These are phyloP conservation scores for Apiotrichum domesticum DNA, from an alignment of 1,284 basidiomycete species.

Conservation along the genomic window DNA sequence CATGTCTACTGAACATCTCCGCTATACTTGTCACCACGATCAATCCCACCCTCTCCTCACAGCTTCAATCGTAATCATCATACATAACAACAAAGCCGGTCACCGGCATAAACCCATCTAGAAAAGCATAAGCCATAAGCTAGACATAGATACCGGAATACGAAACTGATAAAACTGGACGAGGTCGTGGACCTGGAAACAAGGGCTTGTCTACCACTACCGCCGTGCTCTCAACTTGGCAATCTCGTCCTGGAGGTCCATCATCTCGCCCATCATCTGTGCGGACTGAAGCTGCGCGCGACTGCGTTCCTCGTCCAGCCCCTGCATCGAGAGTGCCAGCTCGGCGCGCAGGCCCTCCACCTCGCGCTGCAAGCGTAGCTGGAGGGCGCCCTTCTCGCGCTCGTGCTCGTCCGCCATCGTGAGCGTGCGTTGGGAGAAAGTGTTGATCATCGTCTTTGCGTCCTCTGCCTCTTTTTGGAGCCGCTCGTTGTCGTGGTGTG, in stretches of 20 bases:
- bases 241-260: constrained; percentile 45
- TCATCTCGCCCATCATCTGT: constrained; percentile 47
- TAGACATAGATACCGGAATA: too few relatives aligned
- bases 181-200: too few relatives aligned
- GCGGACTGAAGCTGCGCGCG: constrained; percentile 42
- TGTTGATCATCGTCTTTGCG: neutral
- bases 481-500: constrained; percentile 3
- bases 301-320: constrained; percentile 35
- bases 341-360: constrained; percentile 30
- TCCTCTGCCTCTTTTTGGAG: neutral
- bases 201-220: neutral
- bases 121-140: too few relatives aligned
- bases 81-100: too few relatives aligned
- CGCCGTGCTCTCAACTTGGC: constrained; percentile 31
- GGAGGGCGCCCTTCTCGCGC: constrained; percentile 28
- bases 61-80: too few relatives aligned
- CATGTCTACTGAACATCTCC: too few relatives aligned
- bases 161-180: too few relatives aligned
- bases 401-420: constrained; percentile 69
- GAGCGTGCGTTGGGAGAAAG: constrained; percentile 63
- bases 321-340: constrained; percentile 29
- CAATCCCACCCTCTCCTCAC: too few relatives aligned
- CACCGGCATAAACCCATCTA: too few relatives aligned
- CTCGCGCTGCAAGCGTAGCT: constrained; percentile 28
- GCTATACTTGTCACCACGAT: too few relatives aligned